Base-by-base conservation (phyloP, 306 rosid species). In the Medicago ruthenica region DNA sequence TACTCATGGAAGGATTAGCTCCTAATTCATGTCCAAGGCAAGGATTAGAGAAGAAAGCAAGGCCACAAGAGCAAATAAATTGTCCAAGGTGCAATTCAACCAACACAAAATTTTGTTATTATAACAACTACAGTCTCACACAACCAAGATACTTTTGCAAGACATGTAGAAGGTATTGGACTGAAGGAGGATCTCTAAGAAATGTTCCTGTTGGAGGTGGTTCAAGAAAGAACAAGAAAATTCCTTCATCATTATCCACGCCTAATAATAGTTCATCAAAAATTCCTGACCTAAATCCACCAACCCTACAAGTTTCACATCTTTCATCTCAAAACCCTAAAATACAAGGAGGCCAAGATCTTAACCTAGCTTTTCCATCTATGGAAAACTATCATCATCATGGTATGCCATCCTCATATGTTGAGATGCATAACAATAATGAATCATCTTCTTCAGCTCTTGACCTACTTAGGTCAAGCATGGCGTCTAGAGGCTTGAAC, bases 181-280 rank as follows among this genome's bases (percentile, higher is more conserved):
- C 99, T 15, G 98, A 95, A 86, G 99, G 99, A 41, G 99, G 99
- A 34, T 87, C 99, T 47, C 91, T 95, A 41, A 85, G 99, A 50
- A 95, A 89, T 48, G 95, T 95, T 51, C 99, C 99, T 0, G 99
- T 95, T 77, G 99, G 99, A 20, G 99, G 99, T 10, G 99, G 98
- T 20, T 95, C 99, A 2, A 85, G 99, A 67, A 95, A 92, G 87
- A 92, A 95, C 85, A 89, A 86, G 81, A 92, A 83, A 67, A 6
- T 83, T 13, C 63, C 86, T 31, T 14, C 85, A 2, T 21, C 68
- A 41, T 34, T 89, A 34, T 8, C 84, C 3, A 1, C 68, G 16
- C 40, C 82, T 48, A 48, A 48, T 48, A 48, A 48, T 48, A 55
- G 10, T 34, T 45, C 87, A 50, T 6, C 85, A 67, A 88, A 84